Evolutionary conservation across 2,329 filamentous ascomycete species (phyloP).

Genomic region (Pseudogymnoascus sp.): DNA sequence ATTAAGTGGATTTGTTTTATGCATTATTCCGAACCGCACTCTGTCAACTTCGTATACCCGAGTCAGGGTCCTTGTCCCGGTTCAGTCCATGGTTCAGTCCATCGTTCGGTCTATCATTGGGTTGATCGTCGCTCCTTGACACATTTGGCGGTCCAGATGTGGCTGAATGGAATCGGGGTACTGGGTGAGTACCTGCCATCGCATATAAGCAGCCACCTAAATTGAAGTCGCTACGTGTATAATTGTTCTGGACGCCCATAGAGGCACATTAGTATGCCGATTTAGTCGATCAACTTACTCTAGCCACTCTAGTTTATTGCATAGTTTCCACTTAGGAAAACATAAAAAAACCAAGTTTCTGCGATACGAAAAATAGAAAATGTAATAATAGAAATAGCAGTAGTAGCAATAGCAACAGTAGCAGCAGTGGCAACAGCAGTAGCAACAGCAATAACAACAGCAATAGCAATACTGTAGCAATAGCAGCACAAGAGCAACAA

Average conservation of each 20-base stretch:
- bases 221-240: not conserved
- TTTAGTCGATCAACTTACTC: not conserved
- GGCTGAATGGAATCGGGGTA: not conserved
- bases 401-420: not conserved
- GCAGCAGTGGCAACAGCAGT: not conserved
- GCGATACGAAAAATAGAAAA: not conserved
- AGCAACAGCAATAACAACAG: not conserved
- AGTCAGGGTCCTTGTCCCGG: not conserved
- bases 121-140: not conserved
- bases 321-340: not conserved
- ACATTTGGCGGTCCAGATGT: not conserved
- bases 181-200: not conserved
- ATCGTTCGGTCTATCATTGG: not conserved
- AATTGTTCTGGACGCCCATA: not conserved
- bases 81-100: not conserved
- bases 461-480: not conserved
- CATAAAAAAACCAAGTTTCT: not conserved
- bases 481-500: not conserved
- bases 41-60: not conserved
- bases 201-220: not conserved
- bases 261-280: not conserved
- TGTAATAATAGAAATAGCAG: not conserved
- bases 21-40: not conserved
- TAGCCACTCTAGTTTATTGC: not conserved
- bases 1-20: not conserved